phyloP scores from a whole-genome alignment of 148 eudicot species.

The Dianthus caryophyllus region DNA sequence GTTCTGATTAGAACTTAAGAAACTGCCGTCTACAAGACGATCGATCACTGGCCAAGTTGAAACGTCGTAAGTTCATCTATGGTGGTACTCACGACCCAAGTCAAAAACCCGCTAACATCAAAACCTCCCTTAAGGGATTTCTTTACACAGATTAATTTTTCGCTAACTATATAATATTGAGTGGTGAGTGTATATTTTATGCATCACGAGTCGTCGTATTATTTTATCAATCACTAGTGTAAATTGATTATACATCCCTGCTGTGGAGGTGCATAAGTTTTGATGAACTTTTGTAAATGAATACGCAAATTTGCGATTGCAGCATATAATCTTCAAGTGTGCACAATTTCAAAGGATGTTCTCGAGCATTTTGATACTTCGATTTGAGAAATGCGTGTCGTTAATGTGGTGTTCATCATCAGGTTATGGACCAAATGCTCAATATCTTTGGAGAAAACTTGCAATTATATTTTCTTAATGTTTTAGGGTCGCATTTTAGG shows the following conservation, averaged over 20 bases:
- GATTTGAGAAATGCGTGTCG: no score
- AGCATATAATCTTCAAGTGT: slow-evolving; percentile 1
- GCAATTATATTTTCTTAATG: no score
- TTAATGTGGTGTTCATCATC: no score
- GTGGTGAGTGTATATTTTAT: neutral
- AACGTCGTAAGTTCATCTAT: neutral
- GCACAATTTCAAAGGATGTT: slow-evolving; percentile 9
- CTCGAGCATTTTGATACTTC: no score
- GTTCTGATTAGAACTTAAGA: slow-evolving; percentile 9
- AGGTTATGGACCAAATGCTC: no score
- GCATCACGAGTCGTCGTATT: slow-evolving; percentile 6
- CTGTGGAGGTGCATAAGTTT: slow-evolving; percentile 14
- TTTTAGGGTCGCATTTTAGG: no score
- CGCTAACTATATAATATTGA: neutral
- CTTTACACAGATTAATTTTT: neutral
- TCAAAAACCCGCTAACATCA: no score
- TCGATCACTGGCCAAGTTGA: slow-evolving; percentile 1
- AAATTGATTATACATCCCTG: slow-evolving; percentile 9
- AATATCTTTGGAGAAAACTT: no score
- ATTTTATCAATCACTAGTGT: slow-evolving; percentile 15
- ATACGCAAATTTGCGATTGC: neutral
- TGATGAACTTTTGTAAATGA: slow-evolving; percentile 12
- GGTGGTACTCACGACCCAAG: no score
- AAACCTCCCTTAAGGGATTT: no score
- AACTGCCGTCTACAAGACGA: neutral